phyloP scores from a whole-genome alignment of 192 early-diverging fungal genomes.

The Entomortierella lignicola region DNA sequence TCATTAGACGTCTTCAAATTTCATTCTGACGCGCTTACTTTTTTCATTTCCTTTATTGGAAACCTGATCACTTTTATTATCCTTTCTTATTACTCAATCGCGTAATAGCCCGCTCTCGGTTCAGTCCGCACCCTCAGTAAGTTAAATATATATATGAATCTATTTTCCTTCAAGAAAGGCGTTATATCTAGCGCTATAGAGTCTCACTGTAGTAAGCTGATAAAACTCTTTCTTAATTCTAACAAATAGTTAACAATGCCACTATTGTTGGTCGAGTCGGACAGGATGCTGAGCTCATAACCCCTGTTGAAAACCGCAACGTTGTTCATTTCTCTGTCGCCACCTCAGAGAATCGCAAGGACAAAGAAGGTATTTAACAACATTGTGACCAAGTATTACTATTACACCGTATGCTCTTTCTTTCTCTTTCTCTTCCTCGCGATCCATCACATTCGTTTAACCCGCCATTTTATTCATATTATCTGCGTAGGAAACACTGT shows the following conservation, averaged over 20 bases:
- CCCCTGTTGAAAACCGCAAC: slow-evolving; percentile 55
- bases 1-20: background rate
- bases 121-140: slow-evolving; percentile 35
- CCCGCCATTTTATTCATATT: background rate
- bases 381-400: background rate
- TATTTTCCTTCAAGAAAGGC: too few species aligned
- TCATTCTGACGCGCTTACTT: slow-evolving; percentile 2
- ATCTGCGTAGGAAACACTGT: slow-evolving; percentile 65
- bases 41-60: background rate
- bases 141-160: background rate
- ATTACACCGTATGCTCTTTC: too few species aligned
- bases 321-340: slow-evolving; percentile 70
- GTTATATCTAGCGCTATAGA: too few species aligned
- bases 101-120: slow-evolving; percentile 25
- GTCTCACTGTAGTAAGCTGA: too few species aligned
- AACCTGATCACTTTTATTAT: background rate
- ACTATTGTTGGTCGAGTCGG: slow-evolving; percentile 74
- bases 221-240: background rate
- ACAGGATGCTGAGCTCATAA: slow-evolving; percentile 61
- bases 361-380: slow-evolving; percentile 58
- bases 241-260: slow-evolving; percentile 69
- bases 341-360: slow-evolving; percentile 68
- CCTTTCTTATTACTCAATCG: background rate
- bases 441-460: too few species aligned
- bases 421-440: too few species aligned